Percentiles rank a stretch among this genome's conserved stretches.
Conservation (phyloP, 495 filamentous ascomycete species). For the Pseudevernia furfuracea region DNA sequence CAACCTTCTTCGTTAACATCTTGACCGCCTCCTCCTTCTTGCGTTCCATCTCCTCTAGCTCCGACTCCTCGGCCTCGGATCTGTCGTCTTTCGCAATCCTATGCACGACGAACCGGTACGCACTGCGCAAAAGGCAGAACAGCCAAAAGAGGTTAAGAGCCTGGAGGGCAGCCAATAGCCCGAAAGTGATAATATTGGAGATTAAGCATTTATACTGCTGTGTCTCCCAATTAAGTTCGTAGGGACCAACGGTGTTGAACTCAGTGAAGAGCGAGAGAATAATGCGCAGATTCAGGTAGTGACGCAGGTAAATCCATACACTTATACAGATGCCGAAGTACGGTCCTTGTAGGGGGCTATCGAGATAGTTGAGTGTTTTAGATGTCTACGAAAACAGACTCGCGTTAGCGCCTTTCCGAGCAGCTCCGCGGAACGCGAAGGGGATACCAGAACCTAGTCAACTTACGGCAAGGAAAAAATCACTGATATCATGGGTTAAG, state of each 20-base stretch:
- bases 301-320: conserved; percentile 87
- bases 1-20: too few species aligned
- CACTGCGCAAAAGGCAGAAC: too few species aligned
- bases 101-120: too few species aligned
- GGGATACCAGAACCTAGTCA: not conserved
- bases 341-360: conserved; percentile 62
- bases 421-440: too few species aligned
- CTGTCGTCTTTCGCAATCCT: too few species aligned
- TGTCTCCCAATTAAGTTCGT: conserved; percentile 75
- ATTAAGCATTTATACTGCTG: conserved; percentile 80
- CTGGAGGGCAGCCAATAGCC: too few species aligned
- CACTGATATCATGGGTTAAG: conserved; percentile 90
- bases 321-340: conserved; percentile 80
- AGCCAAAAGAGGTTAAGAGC: too few species aligned
- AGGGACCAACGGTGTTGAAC: conserved; percentile 83
- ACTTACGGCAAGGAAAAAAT: conserved; percentile 94
- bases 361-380: conserved; percentile 89
- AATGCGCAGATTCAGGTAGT: conserved; percentile 81
- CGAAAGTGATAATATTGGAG: too few species aligned
- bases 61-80: too few species aligned
- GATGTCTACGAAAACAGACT: conserved; percentile 60
- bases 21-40: too few species aligned
- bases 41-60: too few species aligned
- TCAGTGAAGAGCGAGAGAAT: conserved; percentile 83
- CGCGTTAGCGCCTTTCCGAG: too few species aligned